A percentile compares a stretch with the other conserved stretches of the same genome.
Conservation (phyloP, 2,329 filamentous ascomycete genomes). For the Lecanicillium sp. region DNA sequence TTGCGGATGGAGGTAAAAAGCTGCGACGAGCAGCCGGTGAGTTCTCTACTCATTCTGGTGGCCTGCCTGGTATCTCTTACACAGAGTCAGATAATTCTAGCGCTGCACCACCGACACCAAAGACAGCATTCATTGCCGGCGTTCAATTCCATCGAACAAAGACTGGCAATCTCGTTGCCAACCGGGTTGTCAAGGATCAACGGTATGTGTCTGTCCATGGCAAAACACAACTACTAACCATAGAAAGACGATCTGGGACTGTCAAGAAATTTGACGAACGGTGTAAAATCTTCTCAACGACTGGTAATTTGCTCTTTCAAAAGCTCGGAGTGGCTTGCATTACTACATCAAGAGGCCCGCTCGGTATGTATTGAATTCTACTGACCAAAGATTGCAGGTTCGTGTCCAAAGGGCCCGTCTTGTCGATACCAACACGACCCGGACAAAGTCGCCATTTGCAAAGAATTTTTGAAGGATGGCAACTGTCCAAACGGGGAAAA, state of each 20-base stretch:
- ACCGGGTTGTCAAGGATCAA: slow-evolving; percentile 65
- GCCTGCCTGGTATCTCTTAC: slow-evolving; percentile 17
- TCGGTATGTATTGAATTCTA: slow-evolving; percentile 32
- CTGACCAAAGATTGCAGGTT: slow-evolving; percentile 55
- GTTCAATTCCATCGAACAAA: slow-evolving; percentile 82
- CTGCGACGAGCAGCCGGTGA: slow-evolving; percentile 65
- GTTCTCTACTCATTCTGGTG: slow-evolving; percentile 6
- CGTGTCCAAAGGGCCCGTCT: slow-evolving; percentile 69
- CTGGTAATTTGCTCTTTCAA: slow-evolving; percentile 51
- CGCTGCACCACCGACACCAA: slow-evolving; percentile 61
- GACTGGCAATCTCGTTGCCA: slow-evolving; percentile 75
- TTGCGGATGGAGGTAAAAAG: slow-evolving; percentile 74
- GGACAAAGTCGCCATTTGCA: slow-evolving; percentile 83
- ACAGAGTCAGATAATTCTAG: slow-evolving; percentile 45
- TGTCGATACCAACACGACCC: slow-evolving; percentile 82
- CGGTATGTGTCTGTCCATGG: slow-evolving; percentile 47
- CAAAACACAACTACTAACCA: slow-evolving; percentile 28
- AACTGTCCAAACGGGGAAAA: slow-evolving; percentile 66
- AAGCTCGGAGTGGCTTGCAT: slow-evolving; percentile 14
- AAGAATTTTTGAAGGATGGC: slow-evolving; percentile 72
- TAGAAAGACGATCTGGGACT: slow-evolving; percentile 37
- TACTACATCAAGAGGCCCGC: slow-evolving; percentile 13
- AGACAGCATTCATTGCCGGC: slow-evolving; percentile 62
- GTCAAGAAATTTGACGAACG: slow-evolving; percentile 63
- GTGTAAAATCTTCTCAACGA: slow-evolving; percentile 65